A percentile compares a stretch with the other conserved stretches of the same genome.
These are phyloP conservation scores for Claviceps digitariae DNA, from an alignment of 2,329 filamentous ascomycete genomes.

Conservation along the genomic window DNA sequence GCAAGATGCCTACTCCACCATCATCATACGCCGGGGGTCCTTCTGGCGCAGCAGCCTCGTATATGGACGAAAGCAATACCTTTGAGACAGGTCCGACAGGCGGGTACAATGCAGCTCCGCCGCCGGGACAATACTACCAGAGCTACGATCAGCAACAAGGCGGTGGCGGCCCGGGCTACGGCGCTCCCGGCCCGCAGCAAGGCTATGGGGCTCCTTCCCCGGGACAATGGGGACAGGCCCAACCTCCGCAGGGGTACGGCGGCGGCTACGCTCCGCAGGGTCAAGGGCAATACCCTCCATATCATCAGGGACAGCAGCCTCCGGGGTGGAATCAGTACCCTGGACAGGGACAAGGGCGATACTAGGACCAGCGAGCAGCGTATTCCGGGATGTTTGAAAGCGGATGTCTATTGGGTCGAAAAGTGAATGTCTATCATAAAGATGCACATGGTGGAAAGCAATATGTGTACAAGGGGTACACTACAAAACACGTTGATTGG, in stretches of 20 bases:
- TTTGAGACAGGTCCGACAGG: conserved; percentile 13
- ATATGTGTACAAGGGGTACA: too few relatives aligned
- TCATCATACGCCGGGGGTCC: conserved; percentile 15
- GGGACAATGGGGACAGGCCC: conserved; percentile 9
- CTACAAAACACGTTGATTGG: too few relatives aligned
- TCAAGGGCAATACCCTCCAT: conserved; percentile 12
- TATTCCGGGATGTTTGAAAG: neutral
- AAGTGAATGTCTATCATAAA: too few relatives aligned
- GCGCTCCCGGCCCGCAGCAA: conserved; percentile 9
- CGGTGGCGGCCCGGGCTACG: conserved; percentile 6
- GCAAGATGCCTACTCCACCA: conserved; percentile 15
- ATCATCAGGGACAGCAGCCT: conserved; percentile 14
- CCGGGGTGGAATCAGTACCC: conserved; percentile 23
- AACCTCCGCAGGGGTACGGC: conserved; percentile 9
- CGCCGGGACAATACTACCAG: conserved; percentile 18
- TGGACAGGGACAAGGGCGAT: conserved; percentile 20
- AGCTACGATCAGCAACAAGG: conserved; percentile 17
- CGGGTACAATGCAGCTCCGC: conserved; percentile 19
- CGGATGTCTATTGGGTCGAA: neutral
- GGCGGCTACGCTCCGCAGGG: conserved; percentile 12
- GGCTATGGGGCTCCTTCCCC: conserved; percentile 10
- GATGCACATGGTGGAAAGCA: too few relatives aligned
- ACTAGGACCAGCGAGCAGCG: neutral
- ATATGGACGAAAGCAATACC: conserved; percentile 9
- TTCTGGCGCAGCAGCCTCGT: conserved; percentile 24